phyloP scores from a whole-genome alignment of 179 eudicot species.

The Monotropa hypopitys region DNA sequence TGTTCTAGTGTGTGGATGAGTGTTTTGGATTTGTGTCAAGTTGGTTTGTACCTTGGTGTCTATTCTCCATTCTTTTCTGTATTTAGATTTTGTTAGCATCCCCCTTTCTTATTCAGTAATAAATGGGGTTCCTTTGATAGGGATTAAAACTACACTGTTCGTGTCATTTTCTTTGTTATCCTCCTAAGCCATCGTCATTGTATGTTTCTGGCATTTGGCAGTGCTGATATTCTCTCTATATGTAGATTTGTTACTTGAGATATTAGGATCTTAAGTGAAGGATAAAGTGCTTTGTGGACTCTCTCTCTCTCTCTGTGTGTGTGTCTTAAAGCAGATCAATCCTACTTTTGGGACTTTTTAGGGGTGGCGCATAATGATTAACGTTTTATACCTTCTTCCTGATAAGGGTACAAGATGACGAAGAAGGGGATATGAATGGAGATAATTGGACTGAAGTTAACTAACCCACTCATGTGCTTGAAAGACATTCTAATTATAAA shows the following conservation, averaged over 20 bases:
- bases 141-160: not conserved
- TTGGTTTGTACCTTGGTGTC: slow-evolving; percentile 39
- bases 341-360: slow-evolving; percentile 4
- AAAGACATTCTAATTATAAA: not conserved
- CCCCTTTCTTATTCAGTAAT: slow-evolving; percentile 15
- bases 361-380: slow-evolving; percentile 5
- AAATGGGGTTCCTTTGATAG: slow-evolving; percentile 18
- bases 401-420: slow-evolving; percentile 10
- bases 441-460: not conserved
- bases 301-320: not conserved
- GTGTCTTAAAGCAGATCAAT: not conserved
- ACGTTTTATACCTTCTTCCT: slow-evolving; percentile 14
- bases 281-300: not conserved
- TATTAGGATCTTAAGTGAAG: slow-evolving; percentile 2
- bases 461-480: not conserved
- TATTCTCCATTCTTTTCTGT: slow-evolving; percentile 65
- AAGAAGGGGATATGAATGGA: not conserved
- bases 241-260: slow-evolving; percentile 6
- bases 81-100: slow-evolving; percentile 34
- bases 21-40: slow-evolving; percentile 23
- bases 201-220: slow-evolving; percentile 11
- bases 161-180: not conserved
- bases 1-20: slow-evolving; percentile 35
- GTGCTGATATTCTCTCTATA: not conserved
- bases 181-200: slow-evolving; percentile 1